Base-by-base conservation (phyloP, 768 basidiomycete genomes). In the Pleurotus citrinopileatus region DNA sequence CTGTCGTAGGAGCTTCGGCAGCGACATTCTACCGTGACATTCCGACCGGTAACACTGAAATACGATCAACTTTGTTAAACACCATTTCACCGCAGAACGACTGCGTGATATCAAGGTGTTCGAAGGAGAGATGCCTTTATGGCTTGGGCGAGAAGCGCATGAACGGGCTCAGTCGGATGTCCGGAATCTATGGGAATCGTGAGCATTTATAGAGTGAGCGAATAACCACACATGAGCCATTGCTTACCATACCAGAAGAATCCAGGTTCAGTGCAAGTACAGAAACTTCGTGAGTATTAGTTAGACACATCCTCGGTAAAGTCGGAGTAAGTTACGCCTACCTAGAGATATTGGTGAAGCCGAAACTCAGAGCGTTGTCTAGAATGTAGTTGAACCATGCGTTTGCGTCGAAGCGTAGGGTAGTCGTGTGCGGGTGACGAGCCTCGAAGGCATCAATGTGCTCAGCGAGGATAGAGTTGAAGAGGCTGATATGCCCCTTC, bases 231-330 rank as follows among this genome's bases (percentile, higher is more conserved):
- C 4, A 40, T 25, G 4, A 4, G 17, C 6, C 17, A 4, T 9
- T n/a, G 76, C 77, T 62, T 55, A 80, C 78, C 74, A 63, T 70
- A 79, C 79, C 80, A 82, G 64, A 81, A 81, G 62, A 68, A 82
- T 1, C 71, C 71, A 17, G 74, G 71, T 55, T 79, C 69, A 17
- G 64, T 59, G 63, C 80, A 81, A 37, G 75, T 73, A 64, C 79
- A 81, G 60, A 77, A 79, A n/a, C 77, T 80, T 53, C 38, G 23
- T 19, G 15, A 37, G 19, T 28, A 42, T 45, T 1, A 20, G 25
- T 15, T 42, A 42, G 8, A 48, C 67, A 32, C 55, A 75, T 76
- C 76, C 77, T 81, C 74, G 19, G 65, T 73, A 59, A 82, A 82
- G 9, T 77, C 79, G 59, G 65, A 78, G 38, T 45, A 2, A 20